These are phyloP conservation scores for Oenanthe javanica DNA, from an alignment of 140 eudicot species.

Conservation along the genomic window DNA sequence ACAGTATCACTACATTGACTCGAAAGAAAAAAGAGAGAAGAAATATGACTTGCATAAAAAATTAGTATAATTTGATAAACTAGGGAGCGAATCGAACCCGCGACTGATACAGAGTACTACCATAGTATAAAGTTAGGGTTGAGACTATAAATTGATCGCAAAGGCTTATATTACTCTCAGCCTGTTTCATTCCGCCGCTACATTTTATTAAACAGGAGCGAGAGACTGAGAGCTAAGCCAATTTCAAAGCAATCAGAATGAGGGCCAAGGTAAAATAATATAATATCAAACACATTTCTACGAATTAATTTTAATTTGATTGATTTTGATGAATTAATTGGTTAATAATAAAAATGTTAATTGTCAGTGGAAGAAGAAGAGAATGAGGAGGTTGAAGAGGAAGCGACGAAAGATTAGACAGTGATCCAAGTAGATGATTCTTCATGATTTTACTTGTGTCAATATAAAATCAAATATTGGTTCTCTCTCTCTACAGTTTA, in stretches of 20 bases:
- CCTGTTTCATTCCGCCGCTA: neutral
- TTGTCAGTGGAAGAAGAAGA: slow-evolving; percentile 25
- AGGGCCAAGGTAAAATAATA: neutral
- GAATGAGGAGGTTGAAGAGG: slow-evolving; percentile 33
- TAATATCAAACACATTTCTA: too few species aligned
- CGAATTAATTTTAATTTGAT: too few species aligned
- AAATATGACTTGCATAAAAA: too few species aligned
- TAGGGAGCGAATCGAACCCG: neutral
- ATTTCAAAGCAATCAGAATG: neutral
- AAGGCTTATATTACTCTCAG: neutral
- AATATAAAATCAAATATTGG: too few species aligned
- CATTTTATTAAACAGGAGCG: neutral
- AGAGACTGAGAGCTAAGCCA: neutral
- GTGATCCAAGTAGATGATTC: slow-evolving; percentile 18
- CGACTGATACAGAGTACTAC: neutral
- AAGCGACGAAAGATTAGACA: slow-evolving; percentile 32
- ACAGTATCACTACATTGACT: too few species aligned
- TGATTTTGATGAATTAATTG: neutral
- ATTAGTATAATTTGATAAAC: too few species aligned
- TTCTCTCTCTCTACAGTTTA: too few species aligned
- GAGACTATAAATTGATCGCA: neutral
- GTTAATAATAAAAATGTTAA: neutral
- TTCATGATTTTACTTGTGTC: neutral
- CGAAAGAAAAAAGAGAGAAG: too few species aligned
- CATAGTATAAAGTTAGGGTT: neutral